Base-by-base conservation (phyloP, 768 basidiomycete species). In the Suillus bovinus region DNA sequence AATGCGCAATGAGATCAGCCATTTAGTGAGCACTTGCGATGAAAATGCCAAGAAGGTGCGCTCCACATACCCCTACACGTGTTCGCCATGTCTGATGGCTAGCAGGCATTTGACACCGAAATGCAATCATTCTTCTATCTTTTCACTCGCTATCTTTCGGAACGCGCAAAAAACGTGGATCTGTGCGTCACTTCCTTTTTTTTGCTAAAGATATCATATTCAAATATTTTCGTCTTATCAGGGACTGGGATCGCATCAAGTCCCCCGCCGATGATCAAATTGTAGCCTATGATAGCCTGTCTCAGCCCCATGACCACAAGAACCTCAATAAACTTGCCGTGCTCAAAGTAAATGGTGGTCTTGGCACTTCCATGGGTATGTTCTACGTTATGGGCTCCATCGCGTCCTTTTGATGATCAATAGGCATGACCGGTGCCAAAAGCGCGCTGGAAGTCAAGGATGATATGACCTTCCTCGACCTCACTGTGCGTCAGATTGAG, bases 1-100 rank as follows among this genome's bases (percentile, higher is more conserved):
- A 61, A 98, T 98, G 96, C 89, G 94, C 81, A 97, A 98, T 75
- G 97, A 99, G 81, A 90, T 99, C 79, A 90, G 90, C 76, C 86
- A 86, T 72, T 91, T 99, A 83, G 94, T 98, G 71, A 81, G 83
- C 73, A 89, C 89, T 64, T 91, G 96, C 72, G 81, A 86, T 66
- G 82, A 86, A 34, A 74, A 81, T 44, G 89, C 90, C 61, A 92
- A 91, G 81, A 93, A 90, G 89, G 96, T 93, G 61, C 59, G 59
- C 65, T 69, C 24, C 47, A 47, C 22, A 17, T 49, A 16, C 60
- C 17, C 17, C 59, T 29, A 29, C 61, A 42, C 53, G 50, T 50
- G n/a, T 63, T 52, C 38, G 63, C 46, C 63, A 56, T 64, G 62
- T 73, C 71, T 62, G 53, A 58, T 66, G 38, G 50, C 47, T 61